Evolutionary conservation across 2,329 filamentous ascomycete genomes (phyloP), one percentile per base, ranked within the genome.

Genomic region (Fusarium pseudograminearum): DNA sequence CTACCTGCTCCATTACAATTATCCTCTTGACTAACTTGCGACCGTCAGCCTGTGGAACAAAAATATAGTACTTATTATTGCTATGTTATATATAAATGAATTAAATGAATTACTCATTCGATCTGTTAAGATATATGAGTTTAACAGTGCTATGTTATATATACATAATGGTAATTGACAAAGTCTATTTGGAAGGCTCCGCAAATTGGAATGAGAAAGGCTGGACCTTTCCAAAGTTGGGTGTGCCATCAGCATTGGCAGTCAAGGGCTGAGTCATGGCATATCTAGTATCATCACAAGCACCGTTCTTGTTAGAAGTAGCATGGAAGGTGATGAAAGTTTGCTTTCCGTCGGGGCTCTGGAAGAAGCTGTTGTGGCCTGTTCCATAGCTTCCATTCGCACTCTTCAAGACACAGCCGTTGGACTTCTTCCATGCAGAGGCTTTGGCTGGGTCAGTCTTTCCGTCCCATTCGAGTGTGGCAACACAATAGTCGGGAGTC

Each of bases 361-460:
- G 78, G 77, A 89, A 88, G 80, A 89, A 89, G 4, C 84, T 85
- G 69, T 88, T 88, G 65, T 88, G 85, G 0, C 85, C 86, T 0
- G 86, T 84, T 16, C 86, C 86, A 51, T 85, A 88, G 72, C 87
- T 86, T 5, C 85, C 85, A 61, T 88, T 87, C 3, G 82, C 85
- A 45, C 80, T 83, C 22, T 79, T 82, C 38, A 89, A 82, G 4
- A 85, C 79, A 11, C 84, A 86, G 0, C 85, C 84, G 18, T 76
- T 72, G 4, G 78, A 82, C 79, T 88, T 89, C 5, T 75, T 80
- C 87, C 86, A 89, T 14, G 81, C 83, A 0, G 73, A 73, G 0
- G 77, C 69, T 18, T 75, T 70, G 16, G 80, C 75, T 0, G 86
- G 87, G 65, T 87, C 82, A 1, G 83, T 81, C 1, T 64, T 76